A percentile compares a stretch with the other conserved stretches of the same genome.
phyloP scores from a whole-genome alignment of 1,284 basidiomycete genomes.

The Cryptococcus sp. region DNA sequence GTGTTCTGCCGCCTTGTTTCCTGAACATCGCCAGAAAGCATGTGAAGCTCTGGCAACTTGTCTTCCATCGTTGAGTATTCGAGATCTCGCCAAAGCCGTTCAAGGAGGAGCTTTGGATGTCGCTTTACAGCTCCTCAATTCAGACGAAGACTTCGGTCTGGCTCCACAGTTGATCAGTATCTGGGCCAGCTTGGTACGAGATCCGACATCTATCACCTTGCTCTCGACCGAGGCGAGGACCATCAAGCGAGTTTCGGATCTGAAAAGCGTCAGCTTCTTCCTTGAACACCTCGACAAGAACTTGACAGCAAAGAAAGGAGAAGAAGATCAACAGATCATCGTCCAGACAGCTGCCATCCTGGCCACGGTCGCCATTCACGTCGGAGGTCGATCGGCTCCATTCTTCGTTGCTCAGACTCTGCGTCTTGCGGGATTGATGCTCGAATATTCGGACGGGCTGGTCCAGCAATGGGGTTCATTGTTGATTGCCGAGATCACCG shows the following conservation, averaged over 20 bases:
- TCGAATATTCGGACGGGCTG: constrained; percentile 11
- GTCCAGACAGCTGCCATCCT: constrained; percentile 28
- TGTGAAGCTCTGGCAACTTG: constrained; percentile 27
- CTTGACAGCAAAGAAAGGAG: constrained; percentile 2
- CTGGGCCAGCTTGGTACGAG: constrained; percentile 29
- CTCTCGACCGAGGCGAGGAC: constrained; percentile 13
- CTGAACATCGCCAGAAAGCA: constrained; percentile 16
- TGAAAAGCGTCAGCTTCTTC: constrained; percentile 23
- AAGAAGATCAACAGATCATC: constrained; percentile 4
- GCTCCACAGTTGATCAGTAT: constrained; percentile 23
- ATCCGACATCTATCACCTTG: constrained; percentile 3
- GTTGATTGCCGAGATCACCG: constrained; percentile 23
- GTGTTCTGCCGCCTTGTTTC: constrained; percentile 21
- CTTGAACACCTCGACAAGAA: constrained; percentile 22
- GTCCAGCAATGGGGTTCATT: constrained; percentile 36
- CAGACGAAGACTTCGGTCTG: constrained; percentile 13
- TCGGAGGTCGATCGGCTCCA: constrained; percentile 13
- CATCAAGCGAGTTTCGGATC: constrained; percentile 10
- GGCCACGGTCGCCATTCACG: constrained; percentile 25
- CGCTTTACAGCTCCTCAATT: constrained; percentile 19
- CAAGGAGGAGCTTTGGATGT: constrained; percentile 33
- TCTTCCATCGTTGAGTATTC: constrained; percentile 17
- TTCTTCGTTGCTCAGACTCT: constrained; percentile 19
- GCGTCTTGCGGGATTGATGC: constrained; percentile 17
- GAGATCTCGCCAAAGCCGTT: constrained; percentile 21